phyloP scores from a whole-genome alignment of 1,284 basidiomycete species.

The Microstroma glucosiphilum region DNA sequence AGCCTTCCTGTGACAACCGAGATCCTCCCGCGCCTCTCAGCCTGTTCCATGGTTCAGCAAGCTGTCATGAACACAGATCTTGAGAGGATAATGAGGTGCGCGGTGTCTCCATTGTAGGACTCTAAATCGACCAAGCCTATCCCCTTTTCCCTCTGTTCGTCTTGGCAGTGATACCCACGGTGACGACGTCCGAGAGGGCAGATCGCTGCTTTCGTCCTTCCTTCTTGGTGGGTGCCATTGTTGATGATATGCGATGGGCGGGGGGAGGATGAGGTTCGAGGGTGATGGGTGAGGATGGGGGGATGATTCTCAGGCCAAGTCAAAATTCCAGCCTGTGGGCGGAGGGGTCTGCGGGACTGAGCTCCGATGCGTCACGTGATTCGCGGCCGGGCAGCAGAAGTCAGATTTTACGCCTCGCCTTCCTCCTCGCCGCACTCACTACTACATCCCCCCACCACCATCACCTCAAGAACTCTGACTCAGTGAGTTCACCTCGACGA shows the following conservation, averaged over 20 bases:
- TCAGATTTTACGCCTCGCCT: not conserved
- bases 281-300: not conserved
- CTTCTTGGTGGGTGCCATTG: constrained; percentile 11
- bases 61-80: too few species aligned
- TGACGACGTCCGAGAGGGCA: constrained; percentile 43
- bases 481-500: not conserved
- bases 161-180: constrained; percentile 19
- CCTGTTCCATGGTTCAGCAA: too few species aligned
- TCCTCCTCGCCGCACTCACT: constrained; percentile 20
- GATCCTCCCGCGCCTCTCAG: too few species aligned
- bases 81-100: too few species aligned
- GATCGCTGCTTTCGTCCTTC: constrained; percentile 45
- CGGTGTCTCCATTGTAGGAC: too few species aligned
- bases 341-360: too few species aligned
- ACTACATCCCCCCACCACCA: constrained; percentile 17
- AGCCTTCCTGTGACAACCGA: too few species aligned
- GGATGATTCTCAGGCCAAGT: not conserved
- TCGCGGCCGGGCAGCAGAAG: too few species aligned
- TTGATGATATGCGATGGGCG: not conserved
- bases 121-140: too few species aligned
- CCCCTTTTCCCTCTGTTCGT: too few species aligned
- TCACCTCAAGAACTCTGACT: constrained; percentile 17
- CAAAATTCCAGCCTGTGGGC: not conserved
- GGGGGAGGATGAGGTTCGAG: not conserved
- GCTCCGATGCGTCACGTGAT: too few species aligned